phyloP scores from a whole-genome alignment of 1,284 basidiomycete genomes.

The Phylloboletellus chloephorus region DNA sequence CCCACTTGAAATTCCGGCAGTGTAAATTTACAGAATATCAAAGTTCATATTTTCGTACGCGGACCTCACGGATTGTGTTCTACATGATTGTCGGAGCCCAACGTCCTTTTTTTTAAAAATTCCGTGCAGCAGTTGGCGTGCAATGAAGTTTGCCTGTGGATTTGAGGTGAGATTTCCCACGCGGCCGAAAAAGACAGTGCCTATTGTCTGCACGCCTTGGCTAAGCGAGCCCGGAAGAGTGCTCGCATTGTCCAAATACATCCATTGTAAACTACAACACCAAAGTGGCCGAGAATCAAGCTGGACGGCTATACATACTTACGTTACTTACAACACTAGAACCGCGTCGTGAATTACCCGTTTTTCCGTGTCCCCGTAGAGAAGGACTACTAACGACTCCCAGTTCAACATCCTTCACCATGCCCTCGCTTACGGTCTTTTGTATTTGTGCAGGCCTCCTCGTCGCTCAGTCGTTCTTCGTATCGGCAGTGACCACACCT shows the following conservation, averaged over 20 bases:
- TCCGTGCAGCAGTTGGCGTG: not conserved
- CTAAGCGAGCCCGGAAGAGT: no score
- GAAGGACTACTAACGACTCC: no score
- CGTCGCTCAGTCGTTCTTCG: conserved; percentile 6
- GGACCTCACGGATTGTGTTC: not conserved
- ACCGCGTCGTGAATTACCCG: no score
- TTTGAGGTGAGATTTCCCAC: not conserved
- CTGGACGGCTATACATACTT: no score
- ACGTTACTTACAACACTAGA: no score
- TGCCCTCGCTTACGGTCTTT: conserved; percentile 5
- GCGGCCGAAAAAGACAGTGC: not conserved
- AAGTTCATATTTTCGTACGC: not conserved
- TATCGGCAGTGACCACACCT: conserved; percentile 13
- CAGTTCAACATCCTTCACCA: not conserved
- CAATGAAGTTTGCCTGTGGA: not conserved
- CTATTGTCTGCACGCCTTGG: no score
- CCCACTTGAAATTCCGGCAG: not conserved
- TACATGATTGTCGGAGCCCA: not conserved
- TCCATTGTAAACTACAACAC: no score
- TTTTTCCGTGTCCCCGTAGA: no score
- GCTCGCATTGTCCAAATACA: no score
- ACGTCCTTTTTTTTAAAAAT: not conserved
- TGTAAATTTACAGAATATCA: not conserved
- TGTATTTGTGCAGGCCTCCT: conserved; percentile 11
- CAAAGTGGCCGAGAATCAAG: no score